Conservation (phyloP, 1,284 basidiomycete species). For the Ustilago lituana region DNA sequence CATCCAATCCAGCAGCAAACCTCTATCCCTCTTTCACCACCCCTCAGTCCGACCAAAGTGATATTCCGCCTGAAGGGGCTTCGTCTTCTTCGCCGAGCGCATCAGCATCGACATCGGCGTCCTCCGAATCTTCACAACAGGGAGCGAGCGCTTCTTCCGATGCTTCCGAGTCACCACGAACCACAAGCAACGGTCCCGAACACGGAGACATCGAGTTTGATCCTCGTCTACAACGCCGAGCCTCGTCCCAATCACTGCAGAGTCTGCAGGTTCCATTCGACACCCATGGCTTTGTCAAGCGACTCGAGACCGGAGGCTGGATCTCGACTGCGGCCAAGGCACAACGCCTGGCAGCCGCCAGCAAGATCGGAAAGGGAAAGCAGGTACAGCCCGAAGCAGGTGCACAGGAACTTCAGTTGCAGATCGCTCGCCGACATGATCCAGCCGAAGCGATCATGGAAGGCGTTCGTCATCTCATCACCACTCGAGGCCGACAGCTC, state of each 20-base stretch:
- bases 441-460: slow-evolving; percentile 76
- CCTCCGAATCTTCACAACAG: slow-evolving; percentile 16
- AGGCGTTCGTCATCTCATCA: slow-evolving; percentile 81
- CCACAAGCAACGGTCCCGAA: neutral
- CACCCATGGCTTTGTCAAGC: slow-evolving; percentile 59
- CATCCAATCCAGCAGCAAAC: slow-evolving; percentile 23
- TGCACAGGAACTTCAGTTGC: slow-evolving; percentile 19
- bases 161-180: slow-evolving; percentile 5
- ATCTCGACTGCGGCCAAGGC: slow-evolving; percentile 18
- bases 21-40: slow-evolving; percentile 40
- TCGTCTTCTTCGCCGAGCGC: slow-evolving; percentile 1
- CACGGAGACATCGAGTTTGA: slow-evolving; percentile 28
- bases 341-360: slow-evolving; percentile 9
- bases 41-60: slow-evolving; percentile 14
- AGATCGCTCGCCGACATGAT: slow-evolving; percentile 54
- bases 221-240: slow-evolving; percentile 20
- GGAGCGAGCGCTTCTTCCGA: slow-evolving; percentile 10
- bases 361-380: slow-evolving; percentile 23
- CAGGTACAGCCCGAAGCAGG: slow-evolving; percentile 14
- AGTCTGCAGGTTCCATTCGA: slow-evolving; percentile 59
- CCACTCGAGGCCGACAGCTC: slow-evolving; percentile 80
- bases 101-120: slow-evolving; percentile 4
- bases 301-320: slow-evolving; percentile 60
- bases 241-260: slow-evolving; percentile 34
- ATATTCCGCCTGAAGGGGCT: slow-evolving; percentile 10